phyloP scores from a whole-genome alignment of 2,329 filamentous ascomycete species.

The Coniochaeta pulveracea region DNA sequence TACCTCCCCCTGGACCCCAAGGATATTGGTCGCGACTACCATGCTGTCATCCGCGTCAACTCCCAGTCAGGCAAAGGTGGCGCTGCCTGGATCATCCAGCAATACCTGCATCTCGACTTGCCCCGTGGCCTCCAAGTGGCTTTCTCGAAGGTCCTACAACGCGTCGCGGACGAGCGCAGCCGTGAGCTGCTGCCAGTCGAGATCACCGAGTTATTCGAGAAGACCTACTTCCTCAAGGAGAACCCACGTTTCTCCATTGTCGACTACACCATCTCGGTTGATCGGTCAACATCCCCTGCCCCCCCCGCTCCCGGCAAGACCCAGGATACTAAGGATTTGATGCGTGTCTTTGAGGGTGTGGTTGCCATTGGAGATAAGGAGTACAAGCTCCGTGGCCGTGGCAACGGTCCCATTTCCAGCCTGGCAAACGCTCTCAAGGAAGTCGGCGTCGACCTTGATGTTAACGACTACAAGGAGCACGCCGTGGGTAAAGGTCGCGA shows the following conservation, averaged over 20 bases:
- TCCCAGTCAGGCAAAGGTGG: conserved; percentile 93
- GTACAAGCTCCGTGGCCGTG: conserved; percentile 65
- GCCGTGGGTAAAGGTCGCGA: conserved; percentile 71
- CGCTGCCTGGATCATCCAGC: conserved; percentile 85
- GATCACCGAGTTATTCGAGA: conserved; percentile 79
- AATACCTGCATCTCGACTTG: conserved; percentile 80
- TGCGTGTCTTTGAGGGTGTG: conserved; percentile 75
- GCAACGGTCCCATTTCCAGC: conserved; percentile 84
- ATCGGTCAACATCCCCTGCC: conserved; percentile 68
- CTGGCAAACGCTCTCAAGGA: conserved; percentile 70
- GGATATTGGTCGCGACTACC: conserved; percentile 94
- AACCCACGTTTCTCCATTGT: conserved; percentile 79
- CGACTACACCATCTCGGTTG: conserved; percentile 83
- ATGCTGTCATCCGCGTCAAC: conserved; percentile 96
- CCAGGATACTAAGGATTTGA: conserved; percentile 65
- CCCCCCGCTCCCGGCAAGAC: conserved; percentile 59
- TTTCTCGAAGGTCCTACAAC: conserved; percentile 81
- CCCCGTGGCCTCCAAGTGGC: conserved; percentile 90
- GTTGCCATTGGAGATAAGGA: conserved; percentile 73
- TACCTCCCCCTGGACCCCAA: conserved; percentile 88
- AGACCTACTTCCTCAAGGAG: conserved; percentile 72
- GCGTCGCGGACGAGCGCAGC: conserved; percentile 64
- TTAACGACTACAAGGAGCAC: conserved; percentile 94
- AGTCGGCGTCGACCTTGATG: conserved; percentile 78
- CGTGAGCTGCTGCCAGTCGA: conserved; percentile 77